Base-by-base conservation (phyloP, 2,329 filamentous ascomycete species). In the Allantophomopsis lycopodina region DNA sequence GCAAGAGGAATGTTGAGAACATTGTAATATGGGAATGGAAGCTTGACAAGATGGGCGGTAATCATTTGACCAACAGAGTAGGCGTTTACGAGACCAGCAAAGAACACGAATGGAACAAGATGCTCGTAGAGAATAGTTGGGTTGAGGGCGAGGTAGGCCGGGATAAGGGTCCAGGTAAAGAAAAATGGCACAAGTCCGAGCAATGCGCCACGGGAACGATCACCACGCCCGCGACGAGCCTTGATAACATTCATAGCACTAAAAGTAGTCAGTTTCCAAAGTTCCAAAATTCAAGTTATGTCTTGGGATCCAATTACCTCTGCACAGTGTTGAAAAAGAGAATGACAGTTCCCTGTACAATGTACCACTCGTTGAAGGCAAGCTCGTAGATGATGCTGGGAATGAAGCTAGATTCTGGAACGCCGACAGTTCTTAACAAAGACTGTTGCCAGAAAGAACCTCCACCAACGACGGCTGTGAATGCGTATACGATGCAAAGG, bases 21-120 rank as follows among this genome's bases (percentile, higher is more conserved):
- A 60, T 96, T 96, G 60, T 79, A 78, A 68, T 89, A 93, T 5
- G 91, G 91, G 64, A 95, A 98, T 11, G 73, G 71, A 33, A 84
- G 73, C 61, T 89, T 83, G 44, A 89, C 86, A 15, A 98, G 69
- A 60, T 98, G 91, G 0, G 88, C 88, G 34, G 85, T 86, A 61
- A 96, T 96, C 66, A 96, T 95, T 58, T 88, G 83, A 6, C 89
- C 89, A 42, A 96, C 89, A 38, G 83, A 84, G 65, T 95, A 96
- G 44, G 91, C 88, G 57, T 96, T 96, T 55, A 94, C 71, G 42
- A 96, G 66, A 40, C 88, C 88, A 33, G 83, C 81, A 57, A 91
- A 95, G 57, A 96, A 69, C 47, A 81, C 70, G 59, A 98, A 96
- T 1, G 91, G 88, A 14, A 98, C 75, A 7, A 95, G 69, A 56